A percentile compares a stretch with the other conserved stretches of the same genome.
Conservation (phyloP, 108 stramenopile genomes). For the Skeletonema marinoi region DNA sequence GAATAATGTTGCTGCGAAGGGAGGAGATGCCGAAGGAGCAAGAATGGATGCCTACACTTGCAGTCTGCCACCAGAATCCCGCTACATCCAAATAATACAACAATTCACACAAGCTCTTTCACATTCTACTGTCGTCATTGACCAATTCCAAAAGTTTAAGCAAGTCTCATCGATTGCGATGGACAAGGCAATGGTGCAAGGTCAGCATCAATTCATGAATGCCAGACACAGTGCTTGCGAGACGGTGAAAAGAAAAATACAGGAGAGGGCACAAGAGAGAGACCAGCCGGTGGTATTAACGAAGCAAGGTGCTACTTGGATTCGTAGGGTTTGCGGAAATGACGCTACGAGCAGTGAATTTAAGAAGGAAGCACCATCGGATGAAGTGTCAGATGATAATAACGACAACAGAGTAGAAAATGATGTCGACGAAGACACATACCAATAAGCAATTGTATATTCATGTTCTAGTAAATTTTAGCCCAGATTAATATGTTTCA, state of each 20-base stretch:
- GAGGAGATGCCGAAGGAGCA: slow-evolving; percentile 1
- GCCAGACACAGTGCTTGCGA: slow-evolving; percentile 33
- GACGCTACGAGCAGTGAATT: not conserved
- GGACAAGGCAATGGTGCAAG: slow-evolving; percentile 2
- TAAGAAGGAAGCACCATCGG: not conserved
- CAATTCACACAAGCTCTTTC: slow-evolving; percentile 15
- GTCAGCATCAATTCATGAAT: slow-evolving; percentile 18
- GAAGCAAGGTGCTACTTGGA: slow-evolving; percentile 42
- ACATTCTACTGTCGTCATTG: slow-evolving; percentile 11
- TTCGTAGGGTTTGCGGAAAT: slow-evolving; percentile 39
- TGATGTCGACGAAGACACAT: not conserved
- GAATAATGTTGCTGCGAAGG: not conserved
- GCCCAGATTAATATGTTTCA: not conserved
- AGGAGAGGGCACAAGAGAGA: slow-evolving; percentile 39
- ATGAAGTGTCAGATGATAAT: not conserved
- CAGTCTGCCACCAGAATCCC: slow-evolving; percentile 39
- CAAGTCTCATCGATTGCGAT: not conserved
- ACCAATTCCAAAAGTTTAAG: slow-evolving; percentile 27
- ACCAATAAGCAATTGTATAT: not conserved
- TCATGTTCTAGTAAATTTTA: not conserved
- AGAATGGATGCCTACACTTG: slow-evolving; percentile 13
- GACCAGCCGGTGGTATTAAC: slow-evolving; percentile 41
- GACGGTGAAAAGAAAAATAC: slow-evolving; percentile 34
- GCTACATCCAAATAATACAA: slow-evolving; percentile 32
- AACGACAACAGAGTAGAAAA: not conserved